Evolutionary conservation across 768 basidiomycete species (phyloP).

Genomic region (Tricholoma bakamatsutake): DNA sequence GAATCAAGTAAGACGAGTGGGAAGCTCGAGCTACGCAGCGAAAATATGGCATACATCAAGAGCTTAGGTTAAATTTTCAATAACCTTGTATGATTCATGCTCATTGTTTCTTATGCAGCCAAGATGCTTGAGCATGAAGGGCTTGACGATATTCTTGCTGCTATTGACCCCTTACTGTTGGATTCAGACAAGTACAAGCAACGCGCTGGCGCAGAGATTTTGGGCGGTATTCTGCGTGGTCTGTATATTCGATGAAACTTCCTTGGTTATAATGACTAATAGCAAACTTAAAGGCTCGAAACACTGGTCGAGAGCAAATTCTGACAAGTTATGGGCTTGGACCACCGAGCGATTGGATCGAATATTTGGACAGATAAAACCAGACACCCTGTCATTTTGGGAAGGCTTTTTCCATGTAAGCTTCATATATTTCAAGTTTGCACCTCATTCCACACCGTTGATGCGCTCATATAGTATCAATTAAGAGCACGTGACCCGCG

Average conservation of each 20-base stretch:
- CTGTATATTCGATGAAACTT: slow-evolving; percentile 10
- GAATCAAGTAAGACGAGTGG: slow-evolving; percentile 60
- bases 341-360: slow-evolving; percentile 49
- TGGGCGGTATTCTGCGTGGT: slow-evolving; percentile 76
- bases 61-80: slow-evolving; percentile 25
- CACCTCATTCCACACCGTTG: background rate
- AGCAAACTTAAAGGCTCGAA: slow-evolving; percentile 54
- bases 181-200: slow-evolving; percentile 82
- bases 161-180: slow-evolving; percentile 55
- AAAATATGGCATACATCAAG: slow-evolving; percentile 38
- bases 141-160: slow-evolving; percentile 46
- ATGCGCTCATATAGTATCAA: slow-evolving; percentile 31
- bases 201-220: slow-evolving; percentile 60
- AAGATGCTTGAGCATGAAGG: slow-evolving; percentile 56
- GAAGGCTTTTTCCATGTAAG: slow-evolving; percentile 56
- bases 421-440: background rate
- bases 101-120: slow-evolving; percentile 31
- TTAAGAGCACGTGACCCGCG: slow-evolving; percentile 76
- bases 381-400: slow-evolving; percentile 79
- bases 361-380: slow-evolving; percentile 73
- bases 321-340: slow-evolving; percentile 70
- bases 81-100: background rate
- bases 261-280: background rate
- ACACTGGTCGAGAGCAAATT: slow-evolving; percentile 63
- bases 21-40: slow-evolving; percentile 50